These are phyloP conservation scores for Medicago arabica DNA, from an alignment of 306 rosid genomes.

Conservation along the genomic window DNA sequence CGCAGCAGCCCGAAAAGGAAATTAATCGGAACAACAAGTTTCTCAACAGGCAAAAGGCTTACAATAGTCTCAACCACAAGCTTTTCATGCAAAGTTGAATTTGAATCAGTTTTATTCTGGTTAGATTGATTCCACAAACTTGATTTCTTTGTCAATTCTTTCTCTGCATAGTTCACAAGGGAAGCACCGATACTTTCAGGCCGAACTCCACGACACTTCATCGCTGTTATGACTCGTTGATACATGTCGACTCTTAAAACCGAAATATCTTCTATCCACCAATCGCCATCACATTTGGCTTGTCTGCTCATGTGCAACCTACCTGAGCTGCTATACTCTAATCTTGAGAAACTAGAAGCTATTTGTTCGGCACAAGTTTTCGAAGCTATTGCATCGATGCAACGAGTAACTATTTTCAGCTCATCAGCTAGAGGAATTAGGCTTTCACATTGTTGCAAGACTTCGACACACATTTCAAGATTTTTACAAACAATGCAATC, in stretches of 20 bases:
- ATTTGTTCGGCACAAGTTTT: constrained; percentile 97
- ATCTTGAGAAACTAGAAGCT: constrained; percentile 95
- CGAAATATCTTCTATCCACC: constrained; percentile 99
- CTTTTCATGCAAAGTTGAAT: constrained; percentile 71
- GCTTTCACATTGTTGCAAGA: constrained; percentile 87
- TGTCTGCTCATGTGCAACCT: constrained; percentile 93
- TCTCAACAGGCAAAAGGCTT: constrained; percentile 89
- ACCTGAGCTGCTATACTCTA: constrained; percentile 98
- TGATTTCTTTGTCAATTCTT: constrained; percentile 84
- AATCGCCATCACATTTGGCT: constrained; percentile 85
- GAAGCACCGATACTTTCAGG: constrained; percentile 95
- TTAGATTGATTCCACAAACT: constrained; percentile 79
- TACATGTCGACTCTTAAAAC: constrained; percentile 83
- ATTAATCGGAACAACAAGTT: constrained; percentile 80
- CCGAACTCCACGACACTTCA: constrained; percentile 95
- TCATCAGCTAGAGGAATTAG: constrained; percentile 91
- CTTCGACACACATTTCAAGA: constrained; percentile 95
- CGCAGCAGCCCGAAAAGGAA: constrained; percentile 91
- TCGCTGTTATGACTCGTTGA: constrained; percentile 86
- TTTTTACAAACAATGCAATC: constrained; percentile 82
- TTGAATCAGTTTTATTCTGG: constrained; percentile 76
- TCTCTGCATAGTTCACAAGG: constrained; percentile 85
- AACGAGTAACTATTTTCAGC: constrained; percentile 73
- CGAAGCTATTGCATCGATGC: constrained; percentile 95
- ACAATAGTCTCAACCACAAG: constrained; percentile 88